Percentiles rank a stretch among this genome's conserved stretches.
Conservation (phyloP, 768 basidiomycete species). For the Boletus tomentosulus region DNA sequence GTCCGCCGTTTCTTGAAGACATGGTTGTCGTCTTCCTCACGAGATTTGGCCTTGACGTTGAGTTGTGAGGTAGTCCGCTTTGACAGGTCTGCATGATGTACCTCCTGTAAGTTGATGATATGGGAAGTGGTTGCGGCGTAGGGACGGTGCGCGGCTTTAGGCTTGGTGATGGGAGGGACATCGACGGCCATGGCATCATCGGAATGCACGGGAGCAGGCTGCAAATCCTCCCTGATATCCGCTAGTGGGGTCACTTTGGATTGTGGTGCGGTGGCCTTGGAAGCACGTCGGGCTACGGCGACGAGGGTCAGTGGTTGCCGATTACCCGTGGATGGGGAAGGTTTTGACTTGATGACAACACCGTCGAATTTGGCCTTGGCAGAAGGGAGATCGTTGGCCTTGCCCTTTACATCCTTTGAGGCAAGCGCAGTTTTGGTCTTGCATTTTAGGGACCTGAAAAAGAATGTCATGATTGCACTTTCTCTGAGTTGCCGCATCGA, state of each 20-base stretch:
- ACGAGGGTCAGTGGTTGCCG: conserved; percentile 58
- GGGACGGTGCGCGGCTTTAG: conserved; percentile 27
- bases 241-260: conserved; percentile 8
- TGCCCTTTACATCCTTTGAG: conserved; percentile 48
- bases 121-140: conserved; percentile 15
- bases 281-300: conserved; percentile 14
- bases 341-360: conserved; percentile 56
- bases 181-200: conserved; percentile 53
- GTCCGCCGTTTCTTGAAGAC: no score
- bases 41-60: conserved; percentile 20
- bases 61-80: no score
- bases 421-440: no score
- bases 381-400: conserved; percentile 42
- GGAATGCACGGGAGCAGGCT: conserved; percentile 27
- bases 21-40: no score
- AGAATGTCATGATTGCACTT: no score
- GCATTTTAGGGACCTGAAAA: no score
- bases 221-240: conserved; percentile 26
- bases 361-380: conserved; percentile 55
- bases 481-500: no score
- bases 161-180: conserved; percentile 22
- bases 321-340: conserved; percentile 20
- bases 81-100: no score
- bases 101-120: no score
- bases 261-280: no score